Evolutionary conservation across 2,329 filamentous ascomycete genomes (phyloP).

Genomic region (Boeremia exigua): DNA sequence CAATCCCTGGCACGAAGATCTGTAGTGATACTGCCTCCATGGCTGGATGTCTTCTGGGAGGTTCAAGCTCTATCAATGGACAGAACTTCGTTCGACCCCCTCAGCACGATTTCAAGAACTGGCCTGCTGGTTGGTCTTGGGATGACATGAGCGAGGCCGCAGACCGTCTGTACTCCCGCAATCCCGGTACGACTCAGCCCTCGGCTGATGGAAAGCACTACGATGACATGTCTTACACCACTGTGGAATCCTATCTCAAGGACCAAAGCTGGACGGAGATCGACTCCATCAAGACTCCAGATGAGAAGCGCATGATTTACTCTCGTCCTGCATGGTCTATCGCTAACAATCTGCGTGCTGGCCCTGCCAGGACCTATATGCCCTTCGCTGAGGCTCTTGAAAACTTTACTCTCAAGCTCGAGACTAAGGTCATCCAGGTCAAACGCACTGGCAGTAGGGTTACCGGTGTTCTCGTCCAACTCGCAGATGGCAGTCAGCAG

Average conservation of each 20-base stretch:
- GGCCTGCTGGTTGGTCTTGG: conserved; percentile 33
- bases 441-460: conserved; percentile 24
- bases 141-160: conserved; percentile 24
- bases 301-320: conserved; percentile 29
- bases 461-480: conserved; percentile 30
- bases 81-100: conserved; percentile 62
- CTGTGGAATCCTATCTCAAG: conserved; percentile 26
- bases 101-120: conserved; percentile 36
- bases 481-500: conserved; percentile 63
- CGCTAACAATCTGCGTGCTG: conserved; percentile 25
- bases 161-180: conserved; percentile 28
- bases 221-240: conserved; percentile 27
- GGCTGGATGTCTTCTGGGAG: conserved; percentile 39
- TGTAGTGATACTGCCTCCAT: conserved; percentile 19
- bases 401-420: conserved; percentile 33
- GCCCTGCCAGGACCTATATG: conserved; percentile 31
- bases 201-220: conserved; percentile 30
- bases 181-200: conserved; percentile 30
- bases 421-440: conserved; percentile 31
- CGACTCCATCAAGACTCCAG: conserved; percentile 26
- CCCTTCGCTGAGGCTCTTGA: conserved; percentile 20
- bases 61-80: conserved; percentile 55
- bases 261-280: conserved; percentile 24
- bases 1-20: conserved; percentile 16
- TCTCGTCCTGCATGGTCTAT: conserved; percentile 23